Percentiles rank a stretch among this genome's conserved stretches.
phyloP scores from a whole-genome alignment of 2,329 filamentous ascomycete species.

The Ophiostoma pallidulum region DNA sequence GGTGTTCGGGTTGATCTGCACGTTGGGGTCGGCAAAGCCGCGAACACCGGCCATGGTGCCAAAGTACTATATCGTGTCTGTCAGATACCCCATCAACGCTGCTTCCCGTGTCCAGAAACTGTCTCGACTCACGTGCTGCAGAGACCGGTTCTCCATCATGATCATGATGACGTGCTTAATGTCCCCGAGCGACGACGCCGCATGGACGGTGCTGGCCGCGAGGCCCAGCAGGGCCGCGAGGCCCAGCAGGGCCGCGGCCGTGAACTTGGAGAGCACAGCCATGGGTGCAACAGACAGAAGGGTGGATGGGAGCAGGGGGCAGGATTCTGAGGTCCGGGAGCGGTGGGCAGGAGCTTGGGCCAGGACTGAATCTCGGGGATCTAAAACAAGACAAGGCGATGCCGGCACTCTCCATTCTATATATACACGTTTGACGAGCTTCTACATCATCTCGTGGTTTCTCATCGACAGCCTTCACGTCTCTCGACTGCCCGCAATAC shows the following conservation, averaged over 20 bases:
- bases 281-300: conserved; percentile 5
- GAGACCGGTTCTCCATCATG: conserved; percentile 38
- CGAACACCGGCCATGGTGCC: conserved; percentile 44
- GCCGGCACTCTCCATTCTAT: too few species aligned
- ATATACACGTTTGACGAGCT: conserved; percentile 3
- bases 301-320: too few species aligned
- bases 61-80: conserved; percentile 32
- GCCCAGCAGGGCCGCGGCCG: conserved; percentile 13
- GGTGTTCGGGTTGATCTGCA: conserved; percentile 36
- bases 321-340: too few species aligned
- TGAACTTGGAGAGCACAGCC: conserved; percentile 14
- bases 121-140: conserved; percentile 22
- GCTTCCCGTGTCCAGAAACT: too few species aligned
- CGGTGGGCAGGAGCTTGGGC: conserved; percentile 7
- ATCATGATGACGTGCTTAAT: conserved; percentile 50
- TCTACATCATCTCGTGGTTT: too few species aligned
- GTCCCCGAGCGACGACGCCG: conserved; percentile 35
- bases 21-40: conserved; percentile 46
- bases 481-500: too few species aligned
- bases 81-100: too few species aligned
- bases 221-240: conserved; percentile 14
- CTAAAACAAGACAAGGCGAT: too few species aligned
- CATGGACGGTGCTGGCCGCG: conserved; percentile 15
- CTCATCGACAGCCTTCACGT: too few species aligned
- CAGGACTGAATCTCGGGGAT: neutral